Percentiles rank a stretch among this genome's conserved stretches.
phyloP scores from a whole-genome alignment of 2,329 filamentous ascomycete species.

The Fusarium verrucosum region DNA sequence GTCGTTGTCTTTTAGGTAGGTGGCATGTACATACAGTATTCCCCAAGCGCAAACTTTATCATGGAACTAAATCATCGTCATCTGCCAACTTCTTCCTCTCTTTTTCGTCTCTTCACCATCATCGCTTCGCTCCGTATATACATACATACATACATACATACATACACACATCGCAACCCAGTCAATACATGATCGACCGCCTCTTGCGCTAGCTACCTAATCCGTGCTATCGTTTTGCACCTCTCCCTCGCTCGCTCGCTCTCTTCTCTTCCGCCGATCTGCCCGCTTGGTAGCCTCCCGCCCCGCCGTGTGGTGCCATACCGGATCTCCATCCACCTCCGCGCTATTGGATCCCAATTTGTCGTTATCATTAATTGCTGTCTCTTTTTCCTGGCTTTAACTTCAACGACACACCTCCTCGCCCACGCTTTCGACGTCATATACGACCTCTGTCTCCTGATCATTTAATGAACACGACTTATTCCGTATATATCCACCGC shows the following conservation, averaged over 20 bases:
- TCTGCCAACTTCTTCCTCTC: conserved; percentile 14
- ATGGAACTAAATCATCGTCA: conserved; percentile 8
- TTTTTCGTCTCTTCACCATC: background rate
- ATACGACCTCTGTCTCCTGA: conserved; percentile 10
- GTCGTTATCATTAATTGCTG: conserved; percentile 18
- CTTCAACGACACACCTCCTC: conserved; percentile 19
- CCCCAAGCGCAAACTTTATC: conserved; percentile 7
- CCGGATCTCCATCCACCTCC: conserved; percentile 36
- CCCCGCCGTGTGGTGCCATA: conserved; percentile 38
- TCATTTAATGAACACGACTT: conserved; percentile 38
- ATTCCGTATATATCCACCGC: conserved; percentile 4
- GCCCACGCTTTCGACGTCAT: conserved; percentile 19
- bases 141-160: too few relatives aligned
- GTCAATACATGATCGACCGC: conserved; percentile 25
- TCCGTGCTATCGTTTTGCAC: conserved; percentile 8
- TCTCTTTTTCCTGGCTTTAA: conserved; percentile 19
- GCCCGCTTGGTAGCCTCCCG: conserved; percentile 16
- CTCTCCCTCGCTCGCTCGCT: conserved; percentile 18
- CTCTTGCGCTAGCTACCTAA: conserved; percentile 19
- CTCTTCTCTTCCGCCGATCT: conserved; percentile 23
- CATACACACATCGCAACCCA: conserved; percentile 6
- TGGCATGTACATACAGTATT: too few relatives aligned
- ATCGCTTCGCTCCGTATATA: conserved; percentile 1
- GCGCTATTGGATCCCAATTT: conserved; percentile 20
- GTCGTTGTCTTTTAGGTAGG: conserved; percentile 15